Evolutionary conservation across 83 land plant genomes (phyloP), one percentile per base, ranked within the genome.

Genomic region (Diphasiastrum complanatum): DNA sequence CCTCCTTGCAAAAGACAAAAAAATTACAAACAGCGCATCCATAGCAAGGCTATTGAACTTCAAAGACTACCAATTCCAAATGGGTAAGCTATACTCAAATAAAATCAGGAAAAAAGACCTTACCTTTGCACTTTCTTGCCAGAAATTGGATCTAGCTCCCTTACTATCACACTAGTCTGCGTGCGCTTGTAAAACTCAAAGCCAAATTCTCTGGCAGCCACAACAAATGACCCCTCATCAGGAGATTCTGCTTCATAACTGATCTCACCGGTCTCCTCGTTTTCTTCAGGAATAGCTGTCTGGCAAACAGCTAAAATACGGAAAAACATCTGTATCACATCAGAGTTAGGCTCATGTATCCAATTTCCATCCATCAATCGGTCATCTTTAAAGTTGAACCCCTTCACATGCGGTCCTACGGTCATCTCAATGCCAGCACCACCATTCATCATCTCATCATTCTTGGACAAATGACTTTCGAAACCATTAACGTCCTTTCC

Each of bases 231-330:
- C 5, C 51, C 68, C 41, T 79, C 83, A 58, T 79, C 83, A 0
- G 83, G 83, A 30, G 83, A 75, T 46, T 79, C 83, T 19, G 80
- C 83, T 54, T 76, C 71, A 60, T 79, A 79, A 5, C 38, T 68
- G 8, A 75, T 67, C 5, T 60, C 43, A 32, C 74, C 81, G 23
- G 69, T 64, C 48, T 66, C 62, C 32, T 65, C 71, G 32, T 60
- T 49, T 34, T 41, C 22, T 33, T 64, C 71, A 0, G 59, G 59
- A 30, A 55, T 55, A 27, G 31, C 59, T 1, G 59, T 55, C 18
- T 55, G 59, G 19, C 59, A 55, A 14, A 55, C 59, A 26, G 59
- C 59, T 35, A 55, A 27, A 6, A 55, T 55, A 0, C 59, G 59
- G 34, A 55, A 55, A 35, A 55, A 55, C 28, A 27, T 55, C 35